Conservation (phyloP, 495 filamentous ascomycete genomes). For the Margaritispora aquatica region DNA sequence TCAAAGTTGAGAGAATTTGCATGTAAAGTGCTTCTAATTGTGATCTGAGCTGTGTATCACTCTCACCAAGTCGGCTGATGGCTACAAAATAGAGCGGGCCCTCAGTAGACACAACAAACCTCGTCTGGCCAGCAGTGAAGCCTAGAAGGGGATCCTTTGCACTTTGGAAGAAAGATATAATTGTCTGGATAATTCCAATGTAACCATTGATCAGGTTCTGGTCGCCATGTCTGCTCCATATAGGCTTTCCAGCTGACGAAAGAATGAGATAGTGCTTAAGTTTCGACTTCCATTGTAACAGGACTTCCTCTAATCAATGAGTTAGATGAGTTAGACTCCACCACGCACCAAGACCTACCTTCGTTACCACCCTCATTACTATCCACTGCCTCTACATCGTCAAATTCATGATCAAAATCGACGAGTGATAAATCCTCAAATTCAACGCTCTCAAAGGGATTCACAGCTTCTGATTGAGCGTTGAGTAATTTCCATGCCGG, state of each 20-base stretch:
- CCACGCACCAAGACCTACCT: conserved; percentile 38
- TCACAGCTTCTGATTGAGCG: conserved; percentile 48
- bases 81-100: conserved; percentile 90
- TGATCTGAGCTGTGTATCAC: conserved; percentile 72
- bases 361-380: conserved; percentile 54
- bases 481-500: conserved; percentile 54
- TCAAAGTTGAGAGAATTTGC: conserved; percentile 94
- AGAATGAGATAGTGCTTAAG: conserved; percentile 95
- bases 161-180: conserved; percentile 92
- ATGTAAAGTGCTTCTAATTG: conserved; percentile 96
- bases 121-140: conserved; percentile 76
- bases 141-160: conserved; percentile 66
- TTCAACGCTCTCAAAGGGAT: conserved; percentile 47
- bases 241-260: conserved; percentile 95
- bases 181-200: conserved; percentile 94
- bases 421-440: conserved; percentile 46
- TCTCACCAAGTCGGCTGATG: conserved; percentile 87
- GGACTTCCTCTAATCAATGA: conserved; percentile 47
- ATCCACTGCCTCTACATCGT: conserved; percentile 61
- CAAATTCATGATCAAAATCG: conserved; percentile 72
- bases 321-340: neutral
- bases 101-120: conserved; percentile 77
- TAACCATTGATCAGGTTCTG: conserved; percentile 82
- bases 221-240: conserved; percentile 92
- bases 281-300: conserved; percentile 75